These are phyloP conservation scores for Cryptococcus deneoformans DNA, from an alignment of 1,284 basidiomycete genomes.

Conservation along the genomic window DNA sequence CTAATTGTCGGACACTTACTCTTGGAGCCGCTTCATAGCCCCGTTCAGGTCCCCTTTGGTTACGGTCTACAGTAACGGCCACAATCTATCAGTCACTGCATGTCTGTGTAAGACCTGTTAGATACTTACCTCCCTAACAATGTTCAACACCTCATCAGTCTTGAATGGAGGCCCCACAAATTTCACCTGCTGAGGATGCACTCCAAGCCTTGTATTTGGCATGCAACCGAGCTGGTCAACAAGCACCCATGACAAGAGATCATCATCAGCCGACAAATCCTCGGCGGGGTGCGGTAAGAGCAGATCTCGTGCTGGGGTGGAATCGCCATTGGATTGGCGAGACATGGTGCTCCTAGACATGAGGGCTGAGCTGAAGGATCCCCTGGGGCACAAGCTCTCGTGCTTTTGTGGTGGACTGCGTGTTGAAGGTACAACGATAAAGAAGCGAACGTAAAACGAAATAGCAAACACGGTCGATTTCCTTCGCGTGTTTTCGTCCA, in stretches of 20 bases:
- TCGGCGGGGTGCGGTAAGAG: constrained; percentile 38
- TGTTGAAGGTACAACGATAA: too few relatives aligned
- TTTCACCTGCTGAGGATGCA: constrained; percentile 47
- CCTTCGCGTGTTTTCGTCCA: too few relatives aligned
- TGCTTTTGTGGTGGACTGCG: too few relatives aligned
- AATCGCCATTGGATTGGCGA: neutral
- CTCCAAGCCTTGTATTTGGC: constrained; percentile 41
- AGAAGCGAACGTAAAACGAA: too few relatives aligned
- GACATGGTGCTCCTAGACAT: neutral
- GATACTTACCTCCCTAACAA: constrained; percentile 33
- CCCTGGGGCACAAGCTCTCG: too few relatives aligned
- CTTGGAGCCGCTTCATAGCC: constrained; percentile 29
- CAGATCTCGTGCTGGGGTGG: constrained; percentile 4
- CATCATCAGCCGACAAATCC: constrained; percentile 47
- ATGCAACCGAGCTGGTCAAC: constrained; percentile 45
- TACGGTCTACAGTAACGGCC: constrained; percentile 15
- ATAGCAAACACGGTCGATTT: too few relatives aligned
- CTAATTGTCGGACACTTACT: constrained; percentile 17
- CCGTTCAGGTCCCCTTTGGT: constrained; percentile 22
- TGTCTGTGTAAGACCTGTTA: neutral
- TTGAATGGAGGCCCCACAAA: constrained; percentile 40
- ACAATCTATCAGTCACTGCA: neutral
- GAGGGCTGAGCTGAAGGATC: too few relatives aligned
- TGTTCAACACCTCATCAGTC: constrained; percentile 34
- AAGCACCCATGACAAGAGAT: constrained; percentile 46